Base-by-base conservation (phyloP, 2,329 filamentous ascomycete species). In the Bipolaris victoriae region DNA sequence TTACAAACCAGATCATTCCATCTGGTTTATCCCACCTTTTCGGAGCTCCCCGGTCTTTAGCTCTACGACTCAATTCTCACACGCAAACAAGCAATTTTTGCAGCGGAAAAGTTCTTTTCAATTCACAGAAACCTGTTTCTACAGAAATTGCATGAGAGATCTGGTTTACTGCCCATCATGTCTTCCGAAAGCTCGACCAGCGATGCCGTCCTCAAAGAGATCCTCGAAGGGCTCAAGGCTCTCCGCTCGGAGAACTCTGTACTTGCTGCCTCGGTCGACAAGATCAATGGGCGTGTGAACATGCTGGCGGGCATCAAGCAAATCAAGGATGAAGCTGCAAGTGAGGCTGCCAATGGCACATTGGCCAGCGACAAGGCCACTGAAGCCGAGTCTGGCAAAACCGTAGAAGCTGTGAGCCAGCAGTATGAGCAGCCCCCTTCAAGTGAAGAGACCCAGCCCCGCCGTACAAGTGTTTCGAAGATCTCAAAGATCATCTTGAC, bases 401-500 rank as follows among this genome's bases (percentile, higher is more conserved):
- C 71, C 56, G 72, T 75, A 68, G 73, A 74, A 61, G 73, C 69
- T 58, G 68, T 78, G 65, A 76, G 74, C 65, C 69, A 77, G 52
- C 73, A 77, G 69, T 78, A 78, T 72, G 74, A 77, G 52, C 64
- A 71, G 49, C 58, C 73, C 43, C 65, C 70, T 62, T 57, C 70
- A 57, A 65, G 55, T 68, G 64, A 67, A 63, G 72, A 75, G 65
- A 61, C 66, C 39, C 57, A 71, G 29, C 66, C 70, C 62, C 73
- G 78, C 64, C 75, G 78, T 64, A 61, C 76, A 40, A 82, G 77
- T 65, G 70, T 79, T 45, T 79, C 78, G 47, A 79, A 77, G 75
- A 81, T 81, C 37, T 86, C 83, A 43, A 86, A 87, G 66, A 88
- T 89, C 70, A 88, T 89, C 64, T 80, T 90, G 64, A 90, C 88